Conservation (phyloP, 192 early-diverging fungal genomes). For the Umbelopsis sp. region DNA sequence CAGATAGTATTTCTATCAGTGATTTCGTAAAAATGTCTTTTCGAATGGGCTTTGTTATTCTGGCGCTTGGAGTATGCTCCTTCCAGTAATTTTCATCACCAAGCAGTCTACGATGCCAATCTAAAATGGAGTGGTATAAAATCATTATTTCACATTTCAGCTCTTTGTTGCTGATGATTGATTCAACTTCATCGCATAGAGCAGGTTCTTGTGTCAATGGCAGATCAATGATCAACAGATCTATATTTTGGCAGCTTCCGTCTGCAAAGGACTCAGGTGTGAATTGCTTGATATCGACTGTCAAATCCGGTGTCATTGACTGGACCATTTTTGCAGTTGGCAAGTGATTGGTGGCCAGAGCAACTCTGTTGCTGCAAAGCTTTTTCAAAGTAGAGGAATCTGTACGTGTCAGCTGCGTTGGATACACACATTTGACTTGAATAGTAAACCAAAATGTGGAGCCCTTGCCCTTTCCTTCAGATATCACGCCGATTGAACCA, state of each 20-base stretch:
- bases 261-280: conserved; percentile 24
- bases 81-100: too few species aligned
- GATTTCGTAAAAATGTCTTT: too few species aligned
- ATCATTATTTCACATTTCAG: conserved; percentile 29
- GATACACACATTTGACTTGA: conserved; percentile 28
- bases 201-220: not conserved
- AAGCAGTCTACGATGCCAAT: too few species aligned
- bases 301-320: conserved; percentile 29
- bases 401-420: conserved; percentile 6
- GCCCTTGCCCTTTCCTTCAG: conserved; percentile 37
- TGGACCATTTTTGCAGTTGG: conserved; percentile 27
- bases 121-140: conserved; percentile 29
- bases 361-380: conserved; percentile 7
- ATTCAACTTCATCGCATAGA: conserved; percentile 20
- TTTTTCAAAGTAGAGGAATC: not conserved
- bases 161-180: conserved; percentile 23
- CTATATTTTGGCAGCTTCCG: conserved; percentile 24
- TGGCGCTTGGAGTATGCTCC: too few species aligned
- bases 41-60: too few species aligned
- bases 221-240: conserved; percentile 31
- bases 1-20: too few species aligned
- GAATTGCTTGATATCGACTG: not conserved
- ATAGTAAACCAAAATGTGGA: conserved; percentile 58
- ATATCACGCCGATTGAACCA: conserved; percentile 51
- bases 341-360: conserved; percentile 25